These are phyloP conservation scores for Colletotrichum australisinense DNA, from an alignment of 2,329 filamentous ascomycete species.

Conservation along the genomic window DNA sequence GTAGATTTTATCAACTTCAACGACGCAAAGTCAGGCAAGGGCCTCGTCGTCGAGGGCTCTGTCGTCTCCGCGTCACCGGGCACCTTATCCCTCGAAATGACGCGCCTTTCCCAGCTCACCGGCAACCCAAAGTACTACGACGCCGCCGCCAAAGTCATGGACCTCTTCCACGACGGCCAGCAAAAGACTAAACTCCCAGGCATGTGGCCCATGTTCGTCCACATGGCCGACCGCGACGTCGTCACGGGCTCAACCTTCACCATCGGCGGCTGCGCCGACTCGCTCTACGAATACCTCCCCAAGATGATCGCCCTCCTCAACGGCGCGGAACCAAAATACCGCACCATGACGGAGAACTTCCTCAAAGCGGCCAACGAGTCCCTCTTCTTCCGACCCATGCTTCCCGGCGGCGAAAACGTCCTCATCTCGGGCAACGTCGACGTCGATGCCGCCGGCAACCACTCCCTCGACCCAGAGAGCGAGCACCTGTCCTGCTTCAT, in stretches of 20 bases:
- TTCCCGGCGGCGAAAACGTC: constrained; percentile 61
- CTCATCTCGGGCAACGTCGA: constrained; percentile 61
- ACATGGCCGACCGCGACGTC: constrained; percentile 63
- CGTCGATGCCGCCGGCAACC: constrained; percentile 34
- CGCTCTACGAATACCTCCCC: constrained; percentile 53
- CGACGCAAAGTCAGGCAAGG: constrained; percentile 49
- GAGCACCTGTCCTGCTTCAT: constrained; percentile 63
- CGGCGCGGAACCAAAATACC: constrained; percentile 66
- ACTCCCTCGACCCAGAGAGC: constrained; percentile 45
- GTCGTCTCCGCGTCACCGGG: constrained; percentile 64
- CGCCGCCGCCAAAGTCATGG: constrained; percentile 75
- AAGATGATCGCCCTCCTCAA: constrained; percentile 67
- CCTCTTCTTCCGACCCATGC: constrained; percentile 72
- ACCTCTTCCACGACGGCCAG: constrained; percentile 74
- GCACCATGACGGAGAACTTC: constrained; percentile 65
- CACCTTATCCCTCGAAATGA: constrained; percentile 79
- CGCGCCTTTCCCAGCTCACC: constrained; percentile 78
- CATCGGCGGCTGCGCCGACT: constrained; percentile 54
- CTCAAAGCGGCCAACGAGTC: constrained; percentile 66
- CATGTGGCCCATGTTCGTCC: constrained; percentile 76
- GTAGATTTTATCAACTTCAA: constrained; percentile 58
- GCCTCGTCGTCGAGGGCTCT: constrained; percentile 45
- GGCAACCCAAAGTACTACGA: constrained; percentile 80
- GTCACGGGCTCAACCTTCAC: constrained; percentile 43
- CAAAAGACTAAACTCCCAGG: constrained; percentile 75